Evolutionary conservation across 768 basidiomycete genomes (phyloP).

Genomic region (Boletales sp.): DNA sequence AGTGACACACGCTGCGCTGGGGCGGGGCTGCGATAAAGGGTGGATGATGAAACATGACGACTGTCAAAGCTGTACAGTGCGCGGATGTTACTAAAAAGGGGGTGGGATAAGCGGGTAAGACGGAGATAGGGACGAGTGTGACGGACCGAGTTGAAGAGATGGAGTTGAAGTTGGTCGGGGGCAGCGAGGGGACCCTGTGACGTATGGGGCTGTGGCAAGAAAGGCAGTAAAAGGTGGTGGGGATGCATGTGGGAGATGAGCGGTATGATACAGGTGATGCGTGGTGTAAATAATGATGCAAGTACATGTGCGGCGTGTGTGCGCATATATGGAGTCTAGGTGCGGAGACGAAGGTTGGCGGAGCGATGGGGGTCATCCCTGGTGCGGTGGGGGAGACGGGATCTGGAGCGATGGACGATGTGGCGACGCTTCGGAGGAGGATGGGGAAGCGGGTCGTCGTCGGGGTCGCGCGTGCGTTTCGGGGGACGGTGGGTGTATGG

Average conservation of each 20-base stretch:
- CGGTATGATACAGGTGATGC: slow-evolving; percentile 24
- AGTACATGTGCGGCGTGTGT: slow-evolving; percentile 24
- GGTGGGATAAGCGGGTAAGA: not conserved
- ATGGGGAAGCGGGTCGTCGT: slow-evolving; percentile 16
- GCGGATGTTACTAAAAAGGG: slow-evolving; percentile 30
- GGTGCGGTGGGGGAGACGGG: slow-evolving; percentile 11
- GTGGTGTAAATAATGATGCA: slow-evolving; percentile 24
- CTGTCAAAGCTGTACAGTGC: slow-evolving; percentile 61
- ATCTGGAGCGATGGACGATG: slow-evolving; percentile 12
- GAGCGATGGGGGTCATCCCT: slow-evolving; percentile 6
- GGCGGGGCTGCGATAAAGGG: slow-evolving; percentile 53
- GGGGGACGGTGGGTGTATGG: slow-evolving; percentile 55
- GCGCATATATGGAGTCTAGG: slow-evolving; percentile 12
- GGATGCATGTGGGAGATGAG: slow-evolving; percentile 12
- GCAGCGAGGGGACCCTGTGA: slow-evolving; percentile 18
- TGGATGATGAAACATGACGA: slow-evolving; percentile 50
- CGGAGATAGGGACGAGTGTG: not conserved
- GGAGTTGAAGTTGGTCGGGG: slow-evolving; percentile 27
- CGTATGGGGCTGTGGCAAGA: slow-evolving; percentile 19
- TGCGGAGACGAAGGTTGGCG: slow-evolving; percentile 17
- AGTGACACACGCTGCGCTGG: slow-evolving; percentile 50
- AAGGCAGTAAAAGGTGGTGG: not conserved
- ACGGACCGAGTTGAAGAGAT: slow-evolving; percentile 43
- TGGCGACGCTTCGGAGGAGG: slow-evolving; percentile 25
- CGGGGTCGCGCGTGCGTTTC: slow-evolving; percentile 49